Evolutionary conservation across 2,329 filamentous ascomycete genomes (phyloP).

Genomic region (Nemania bipapillata): DNA sequence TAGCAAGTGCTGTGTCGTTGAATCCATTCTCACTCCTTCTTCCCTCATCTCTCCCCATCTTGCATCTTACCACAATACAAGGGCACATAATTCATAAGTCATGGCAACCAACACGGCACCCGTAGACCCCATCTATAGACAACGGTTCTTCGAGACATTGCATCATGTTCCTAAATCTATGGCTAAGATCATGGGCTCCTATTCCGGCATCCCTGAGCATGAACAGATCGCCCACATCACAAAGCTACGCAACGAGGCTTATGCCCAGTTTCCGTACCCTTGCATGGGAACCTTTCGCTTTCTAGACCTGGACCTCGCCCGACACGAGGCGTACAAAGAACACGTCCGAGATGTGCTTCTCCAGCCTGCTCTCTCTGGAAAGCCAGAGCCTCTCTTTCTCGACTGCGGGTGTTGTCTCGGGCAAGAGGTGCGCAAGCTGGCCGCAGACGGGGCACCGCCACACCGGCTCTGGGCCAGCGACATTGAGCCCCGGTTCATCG

Average conservation of each 20-base stretch:
- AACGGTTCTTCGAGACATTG: slow-evolving; percentile 33
- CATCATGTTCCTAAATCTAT: slow-evolving; percentile 38
- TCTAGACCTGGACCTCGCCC: slow-evolving; percentile 54
- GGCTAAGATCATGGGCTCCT: slow-evolving; percentile 40
- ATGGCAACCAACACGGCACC: background rate
- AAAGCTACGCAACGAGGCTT: slow-evolving; percentile 44
- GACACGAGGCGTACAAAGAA: slow-evolving; percentile 42
- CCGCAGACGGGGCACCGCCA: slow-evolving; percentile 51
- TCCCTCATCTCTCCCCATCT: background rate
- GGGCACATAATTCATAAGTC: slow-evolving; percentile 1
- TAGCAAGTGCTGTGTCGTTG: no score
- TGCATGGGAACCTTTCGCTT: slow-evolving; percentile 59
- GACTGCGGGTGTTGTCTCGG: slow-evolving; percentile 58
- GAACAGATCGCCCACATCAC: slow-evolving; percentile 43
- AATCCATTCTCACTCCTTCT: background rate
- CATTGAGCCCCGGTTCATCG: slow-evolving; percentile 53
- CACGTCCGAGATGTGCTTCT: slow-evolving; percentile 50
- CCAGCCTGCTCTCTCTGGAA: slow-evolving; percentile 42
- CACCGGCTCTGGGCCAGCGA: slow-evolving; percentile 52
- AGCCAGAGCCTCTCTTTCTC: slow-evolving; percentile 50
- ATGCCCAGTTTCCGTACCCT: slow-evolving; percentile 52
- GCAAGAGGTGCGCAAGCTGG: slow-evolving; percentile 58
- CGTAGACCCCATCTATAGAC: background rate
- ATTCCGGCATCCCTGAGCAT: slow-evolving; percentile 38
- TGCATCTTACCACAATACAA: background rate